Base-by-base conservation (phyloP, 805 yeast genomes). In the Candida broadrunensis region DNA sequence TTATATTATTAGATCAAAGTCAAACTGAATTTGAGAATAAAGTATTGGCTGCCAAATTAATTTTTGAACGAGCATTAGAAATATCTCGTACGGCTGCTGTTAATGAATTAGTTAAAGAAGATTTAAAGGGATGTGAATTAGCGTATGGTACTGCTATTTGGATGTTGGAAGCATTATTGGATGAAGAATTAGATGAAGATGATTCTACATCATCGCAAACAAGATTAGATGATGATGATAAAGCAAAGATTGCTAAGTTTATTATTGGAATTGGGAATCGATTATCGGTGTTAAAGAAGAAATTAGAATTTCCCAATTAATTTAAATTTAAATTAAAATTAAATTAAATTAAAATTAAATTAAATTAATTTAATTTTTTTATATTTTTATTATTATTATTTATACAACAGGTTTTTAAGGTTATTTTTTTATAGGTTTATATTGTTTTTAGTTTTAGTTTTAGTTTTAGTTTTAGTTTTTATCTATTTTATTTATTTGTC, bases 51-150 rank as follows among this genome's bases (percentile, higher is more conserved):
- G 97, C 91, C 60, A 86, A 86, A 56, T 72, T 90, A 48, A 79
- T 90, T 19, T 93, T 91, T 63, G 97, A 93, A 52, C 73, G 98
- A 36, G 97, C 98, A 2, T 73, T 91, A 54, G 98, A 91, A 55
- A 87, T 90, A 70, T 86, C 96, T 2, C 78, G 95, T 52, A 81
- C 80, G 37, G 96, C 98, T 1, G 98, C 98, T 0, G 83, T 85
- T 41, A 81, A 84, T 57, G 99, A 91, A 63, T 71, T 89, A 52
- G 78, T 75, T 31, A 86, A 86, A 34, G 84, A 80, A 41, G 89
- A 84, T 54, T 59, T 86, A 37, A 67, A 71, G 15, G 85, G 85
- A 5, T 90, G 97, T 63, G 97, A 90, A 61, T 64, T 86, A 43
- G 85, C 91, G 7, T 91, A 91, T 59, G 87, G 95, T 3, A 88